A percentile compares a stretch with the other conserved stretches of the same genome.
phyloP scores from a whole-genome alignment of 768 basidiomycete genomes.

The Holtermanniella nyarrowii region DNA sequence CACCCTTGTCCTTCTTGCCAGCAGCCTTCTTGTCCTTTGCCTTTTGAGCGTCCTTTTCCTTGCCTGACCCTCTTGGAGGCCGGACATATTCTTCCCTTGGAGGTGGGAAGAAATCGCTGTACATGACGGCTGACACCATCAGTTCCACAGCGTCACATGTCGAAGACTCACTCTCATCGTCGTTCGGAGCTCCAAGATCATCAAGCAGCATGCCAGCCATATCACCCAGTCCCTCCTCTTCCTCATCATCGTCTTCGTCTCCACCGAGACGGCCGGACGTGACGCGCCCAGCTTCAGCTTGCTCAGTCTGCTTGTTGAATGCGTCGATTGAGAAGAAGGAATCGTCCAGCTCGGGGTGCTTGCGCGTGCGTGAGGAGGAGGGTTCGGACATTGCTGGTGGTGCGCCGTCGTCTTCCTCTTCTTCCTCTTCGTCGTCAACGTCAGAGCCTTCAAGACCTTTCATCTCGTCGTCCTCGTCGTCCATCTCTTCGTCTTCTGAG shows the following conservation, averaged over 20 bases:
- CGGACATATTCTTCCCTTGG: slow-evolving; percentile 14
- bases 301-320: slow-evolving; percentile 79
- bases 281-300: slow-evolving; percentile 56
- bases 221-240: slow-evolving; percentile 20
- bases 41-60: slow-evolving; percentile 19
- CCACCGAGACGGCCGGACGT: slow-evolving; percentile 54
- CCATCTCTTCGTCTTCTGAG: slow-evolving; percentile 21
- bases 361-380: slow-evolving; percentile 17
- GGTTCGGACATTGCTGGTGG: slow-evolving; percentile 6
- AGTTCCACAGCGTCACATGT: too few species aligned
- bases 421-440: slow-evolving; percentile 33
- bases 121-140: slow-evolving; percentile 32
- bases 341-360: slow-evolving; percentile 61
- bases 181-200: slow-evolving; percentile 10
- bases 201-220: slow-evolving; percentile 24
- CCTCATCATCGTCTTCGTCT: slow-evolving; percentile 36
- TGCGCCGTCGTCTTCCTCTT: slow-evolving; percentile 24
- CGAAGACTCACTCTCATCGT: slow-evolving; percentile 33
- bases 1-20: slow-evolving; percentile 15
- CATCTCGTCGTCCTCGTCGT: slow-evolving; percentile 10
- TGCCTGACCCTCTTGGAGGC: slow-evolving; percentile 13
- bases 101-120: slow-evolving; percentile 42
- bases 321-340: slow-evolving; percentile 76
- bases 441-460: slow-evolving; percentile 21
- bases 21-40: slow-evolving; percentile 10